These are phyloP conservation scores for Hypoxylon sp. DNA, from an alignment of 2,329 filamentous ascomycete species.

Conservation along the genomic window DNA sequence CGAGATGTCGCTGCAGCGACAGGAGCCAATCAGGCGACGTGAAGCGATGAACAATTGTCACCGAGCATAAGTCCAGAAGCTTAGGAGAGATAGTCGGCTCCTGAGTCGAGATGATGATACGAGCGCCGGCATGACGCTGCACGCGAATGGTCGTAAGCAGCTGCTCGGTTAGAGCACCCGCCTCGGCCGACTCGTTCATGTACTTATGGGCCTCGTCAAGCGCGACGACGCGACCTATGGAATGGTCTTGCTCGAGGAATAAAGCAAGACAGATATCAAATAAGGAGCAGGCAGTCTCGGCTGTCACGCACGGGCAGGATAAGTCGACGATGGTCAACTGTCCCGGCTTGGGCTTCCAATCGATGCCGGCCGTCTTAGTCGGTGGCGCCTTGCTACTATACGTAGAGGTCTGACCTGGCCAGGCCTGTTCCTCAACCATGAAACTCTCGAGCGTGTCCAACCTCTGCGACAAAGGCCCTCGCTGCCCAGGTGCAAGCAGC, in stretches of 20 bases:
- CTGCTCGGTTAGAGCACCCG: conserved; percentile 68
- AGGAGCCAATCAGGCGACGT: conserved; percentile 72
- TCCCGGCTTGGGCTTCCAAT: conserved; percentile 55
- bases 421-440: conserved; percentile 53
- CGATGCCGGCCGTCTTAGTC: conserved; percentile 33
- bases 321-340: conserved; percentile 76
- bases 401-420: not conserved
- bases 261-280: conserved; percentile 78
- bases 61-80: conserved; percentile 76
- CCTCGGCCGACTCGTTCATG: conserved; percentile 68
- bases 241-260: conserved; percentile 68
- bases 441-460: conserved; percentile 74
- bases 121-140: conserved; percentile 75
- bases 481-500: conserved; percentile 62
- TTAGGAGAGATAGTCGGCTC: conserved; percentile 78
- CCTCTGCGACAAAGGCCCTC: conserved; percentile 67
- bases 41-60: conserved; percentile 80
- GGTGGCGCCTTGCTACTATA: not conserved
- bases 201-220: conserved; percentile 86
- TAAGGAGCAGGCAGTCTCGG: conserved; percentile 74
- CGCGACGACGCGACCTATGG: conserved; percentile 70
- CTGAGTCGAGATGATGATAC: conserved; percentile 80
- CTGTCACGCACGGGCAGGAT: conserved; percentile 76
- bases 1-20: conserved; percentile 59
- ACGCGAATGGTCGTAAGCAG: conserved; percentile 73